phyloP scores from a whole-genome alignment of 768 basidiomycete genomes.

The Phanerochaete sordida region DNA sequence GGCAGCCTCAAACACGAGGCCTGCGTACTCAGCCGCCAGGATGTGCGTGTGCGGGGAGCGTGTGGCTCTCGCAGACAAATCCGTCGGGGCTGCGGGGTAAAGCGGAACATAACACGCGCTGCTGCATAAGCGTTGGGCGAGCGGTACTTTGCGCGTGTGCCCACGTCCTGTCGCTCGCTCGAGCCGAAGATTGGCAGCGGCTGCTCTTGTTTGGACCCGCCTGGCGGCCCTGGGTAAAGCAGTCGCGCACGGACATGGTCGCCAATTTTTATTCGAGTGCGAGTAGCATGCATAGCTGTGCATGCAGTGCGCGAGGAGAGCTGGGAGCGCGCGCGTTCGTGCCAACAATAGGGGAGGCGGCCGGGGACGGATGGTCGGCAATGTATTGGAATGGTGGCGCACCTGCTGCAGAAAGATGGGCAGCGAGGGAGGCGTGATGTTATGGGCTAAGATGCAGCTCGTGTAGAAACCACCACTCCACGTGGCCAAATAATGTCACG shows the following conservation, averaged over 20 bases:
- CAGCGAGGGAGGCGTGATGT: neutral
- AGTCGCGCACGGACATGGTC: neutral
- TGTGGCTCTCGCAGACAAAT: too few relatives aligned
- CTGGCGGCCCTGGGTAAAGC: neutral
- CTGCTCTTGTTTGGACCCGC: neutral
- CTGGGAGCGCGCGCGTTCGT: too few relatives aligned
- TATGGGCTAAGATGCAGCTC: neutral
- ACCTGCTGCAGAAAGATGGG: neutral
- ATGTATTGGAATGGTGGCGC: neutral
- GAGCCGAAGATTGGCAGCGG: neutral
- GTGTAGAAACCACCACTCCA: neutral
- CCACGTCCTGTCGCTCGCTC: neutral
- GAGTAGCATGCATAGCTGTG: neutral
- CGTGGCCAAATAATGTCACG: too few relatives aligned
- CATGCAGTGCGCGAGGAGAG: too few relatives aligned
- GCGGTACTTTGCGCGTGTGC: neutral
- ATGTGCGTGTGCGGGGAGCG: too few relatives aligned
- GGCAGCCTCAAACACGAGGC: too few relatives aligned
- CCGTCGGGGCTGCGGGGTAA: too few relatives aligned
- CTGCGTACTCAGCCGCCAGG: too few relatives aligned
- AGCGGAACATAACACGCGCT: too few relatives aligned
- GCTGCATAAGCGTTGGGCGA: too few relatives aligned
- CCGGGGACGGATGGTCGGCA: neutral
- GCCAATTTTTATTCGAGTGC: neutral
- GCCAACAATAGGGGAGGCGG: too few relatives aligned